Evolutionary conservation across 257 asterid genomes (phyloP), one percentile per base, ranked within the genome.

Genomic region (Gentiana dahurica): DNA sequence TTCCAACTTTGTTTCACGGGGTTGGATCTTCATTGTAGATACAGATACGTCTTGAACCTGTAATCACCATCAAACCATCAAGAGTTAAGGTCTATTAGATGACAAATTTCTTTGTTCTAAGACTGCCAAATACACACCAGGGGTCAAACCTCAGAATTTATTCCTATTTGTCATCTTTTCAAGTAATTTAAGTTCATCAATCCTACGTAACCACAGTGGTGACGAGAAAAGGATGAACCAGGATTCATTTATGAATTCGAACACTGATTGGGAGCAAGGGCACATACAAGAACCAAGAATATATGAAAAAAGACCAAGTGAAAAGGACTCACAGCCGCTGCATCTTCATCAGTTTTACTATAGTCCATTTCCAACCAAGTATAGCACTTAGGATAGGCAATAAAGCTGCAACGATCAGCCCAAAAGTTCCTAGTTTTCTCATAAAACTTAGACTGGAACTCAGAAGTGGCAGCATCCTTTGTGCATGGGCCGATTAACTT

Each of bases 301-400:
- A 54, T 69, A 41, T 36, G 56, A 63, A 47, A 48, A 56, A n/a
- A 51, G 52, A 36, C 58, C n/a, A 44, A 57, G n/a, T 49, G 37
- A 53, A 50, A 61, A 67, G 58, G 69, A 83, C 97, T 79, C 69
- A 89, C 97, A 12, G 76, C 44, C 59, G 72, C 60, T 60, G 72
- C 60, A 60, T 75, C 80, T 66, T 61, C 66, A 61, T 75, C 74
- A 36, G 77, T 71, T 75, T 84, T 89, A 53, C 74, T 59, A 66
- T 90, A 90, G 74, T 90, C 98, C 98, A 87, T 90, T 74, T 90
- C 98, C 71, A 90, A 67, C 98, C 96, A 90, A 55, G 92, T 67
- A 71, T 90, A 90, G 46, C 67, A 38, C 68, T 63, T 69, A 24
- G 81, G 94, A 56, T 76, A 63, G 68, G 79, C 71, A 45, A 76